Evolutionary conservation across 176 grass and related monocot species (phyloP).

Genomic region (Alloteropsis semialata): DNA sequence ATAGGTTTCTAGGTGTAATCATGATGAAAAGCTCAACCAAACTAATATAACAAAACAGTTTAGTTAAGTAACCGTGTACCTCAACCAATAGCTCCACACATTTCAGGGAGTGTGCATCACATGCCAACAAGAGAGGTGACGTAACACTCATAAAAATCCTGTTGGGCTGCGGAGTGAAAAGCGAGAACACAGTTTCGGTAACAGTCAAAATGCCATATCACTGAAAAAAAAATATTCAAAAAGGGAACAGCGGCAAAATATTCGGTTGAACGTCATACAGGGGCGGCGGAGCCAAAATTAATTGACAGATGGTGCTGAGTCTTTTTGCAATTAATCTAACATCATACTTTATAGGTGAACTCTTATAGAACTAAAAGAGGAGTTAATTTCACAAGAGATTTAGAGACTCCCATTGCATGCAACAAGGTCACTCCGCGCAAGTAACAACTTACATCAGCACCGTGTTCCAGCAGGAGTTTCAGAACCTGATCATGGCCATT

Average conservation of each 20-base stretch:
- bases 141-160: conserved; percentile 3
- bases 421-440: background rate
- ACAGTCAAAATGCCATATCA: too few relatives aligned
- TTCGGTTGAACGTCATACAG: too few relatives aligned
- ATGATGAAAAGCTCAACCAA: background rate
- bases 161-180: conserved; percentile 30
- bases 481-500: background rate
- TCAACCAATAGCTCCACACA: conserved; percentile 31
- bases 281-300: too few relatives aligned
- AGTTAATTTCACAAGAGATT: too few relatives aligned
- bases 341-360: too few relatives aligned
- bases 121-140: conserved; percentile 25
- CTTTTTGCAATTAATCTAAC: too few relatives aligned
- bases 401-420: too few relatives aligned
- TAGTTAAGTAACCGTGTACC: background rate
- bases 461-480: conserved; percentile 39
- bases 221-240: too few relatives aligned
- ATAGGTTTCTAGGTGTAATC: background rate
- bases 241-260: too few relatives aligned
- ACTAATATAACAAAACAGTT: background rate
- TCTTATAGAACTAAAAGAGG: too few relatives aligned
- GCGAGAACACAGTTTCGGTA: background rate
- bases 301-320: too few relatives aligned
- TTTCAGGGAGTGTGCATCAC: background rate
- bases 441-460: conserved; percentile 40